phyloP scores from a whole-genome alignment of 2,329 filamentous ascomycete species.

The Trichoderma polysporum region DNA sequence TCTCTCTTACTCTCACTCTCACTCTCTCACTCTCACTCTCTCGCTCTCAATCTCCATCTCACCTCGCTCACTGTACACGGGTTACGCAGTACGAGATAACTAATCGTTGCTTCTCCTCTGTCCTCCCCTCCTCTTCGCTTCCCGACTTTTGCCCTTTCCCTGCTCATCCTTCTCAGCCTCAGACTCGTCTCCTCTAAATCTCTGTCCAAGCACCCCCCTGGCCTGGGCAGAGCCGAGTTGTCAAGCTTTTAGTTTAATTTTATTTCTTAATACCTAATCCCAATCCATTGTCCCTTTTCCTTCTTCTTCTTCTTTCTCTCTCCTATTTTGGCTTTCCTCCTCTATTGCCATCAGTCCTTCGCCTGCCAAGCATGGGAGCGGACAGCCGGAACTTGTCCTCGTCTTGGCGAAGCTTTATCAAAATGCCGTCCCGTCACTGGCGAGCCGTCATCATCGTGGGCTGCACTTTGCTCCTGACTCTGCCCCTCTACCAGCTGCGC shows the following conservation, averaged over 20 bases:
- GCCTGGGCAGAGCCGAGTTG: not conserved
- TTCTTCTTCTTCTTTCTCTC: not conserved
- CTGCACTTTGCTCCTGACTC: slow-evolving; percentile 31
- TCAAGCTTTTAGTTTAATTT: slow-evolving; percentile 11
- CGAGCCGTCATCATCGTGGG: slow-evolving; percentile 30
- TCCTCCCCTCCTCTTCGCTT: slow-evolving; percentile 8
- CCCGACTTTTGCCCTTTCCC: not conserved
- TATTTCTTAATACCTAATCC: not conserved
- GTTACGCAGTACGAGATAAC: slow-evolving; percentile 19
- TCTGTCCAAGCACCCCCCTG: not conserved
- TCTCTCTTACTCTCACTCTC: not conserved
- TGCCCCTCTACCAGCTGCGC: slow-evolving; percentile 35
- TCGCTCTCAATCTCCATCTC: not conserved
- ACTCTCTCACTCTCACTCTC: not conserved
- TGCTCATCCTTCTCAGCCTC: too few species aligned
- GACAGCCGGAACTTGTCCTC: slow-evolving; percentile 17
- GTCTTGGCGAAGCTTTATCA: slow-evolving; percentile 21
- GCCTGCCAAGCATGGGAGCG: slow-evolving; percentile 23
- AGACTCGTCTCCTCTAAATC: not conserved
- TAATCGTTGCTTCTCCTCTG: not conserved
- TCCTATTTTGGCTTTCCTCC: too few species aligned
- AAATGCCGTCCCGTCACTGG: slow-evolving; percentile 29
- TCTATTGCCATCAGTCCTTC: not conserved
- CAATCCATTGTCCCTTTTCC: not conserved
- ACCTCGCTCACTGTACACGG: not conserved